phyloP scores from a whole-genome alignment of 352 stramenopile genomes.

The Thalassiosira exigua region DNA sequence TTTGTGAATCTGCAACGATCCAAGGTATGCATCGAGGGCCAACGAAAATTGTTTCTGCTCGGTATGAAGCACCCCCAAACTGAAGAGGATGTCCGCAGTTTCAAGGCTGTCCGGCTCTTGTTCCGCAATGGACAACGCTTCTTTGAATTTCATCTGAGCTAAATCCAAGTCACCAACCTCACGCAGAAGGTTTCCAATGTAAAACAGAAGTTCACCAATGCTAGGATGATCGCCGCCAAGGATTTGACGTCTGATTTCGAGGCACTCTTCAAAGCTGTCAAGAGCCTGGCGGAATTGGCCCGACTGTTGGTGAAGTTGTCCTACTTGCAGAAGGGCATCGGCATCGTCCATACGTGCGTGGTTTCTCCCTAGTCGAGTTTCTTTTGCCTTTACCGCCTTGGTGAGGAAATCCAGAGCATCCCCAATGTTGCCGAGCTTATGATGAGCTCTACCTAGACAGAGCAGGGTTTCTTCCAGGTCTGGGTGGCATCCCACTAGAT shows the following conservation, averaged over 20 bases:
- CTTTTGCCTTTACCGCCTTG: constrained; percentile 53
- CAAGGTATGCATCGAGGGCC: constrained; percentile 56
- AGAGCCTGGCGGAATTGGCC: constrained; percentile 58
- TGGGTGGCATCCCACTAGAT: constrained; percentile 59
- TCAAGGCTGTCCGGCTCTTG: constrained; percentile 43
- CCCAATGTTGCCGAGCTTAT: constrained; percentile 53
- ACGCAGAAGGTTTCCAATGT: constrained; percentile 64
- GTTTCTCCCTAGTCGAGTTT: constrained; percentile 53
- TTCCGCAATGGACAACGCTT: constrained; percentile 58
- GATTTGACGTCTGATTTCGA: constrained; percentile 50
- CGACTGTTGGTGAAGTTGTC: constrained; percentile 64
- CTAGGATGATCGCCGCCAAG: constrained; percentile 49
- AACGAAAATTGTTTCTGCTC: constrained; percentile 63
- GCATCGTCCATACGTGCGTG: constrained; percentile 55
- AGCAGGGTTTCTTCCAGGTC: constrained; percentile 64
- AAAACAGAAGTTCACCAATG: constrained; percentile 62
- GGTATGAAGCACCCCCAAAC: constrained; percentile 62
- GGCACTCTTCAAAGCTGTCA: constrained; percentile 63
- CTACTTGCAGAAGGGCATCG: constrained; percentile 63
- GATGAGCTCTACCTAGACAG: constrained; percentile 60
- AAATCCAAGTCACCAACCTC: constrained; percentile 67
- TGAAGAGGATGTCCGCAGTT: constrained; percentile 62
- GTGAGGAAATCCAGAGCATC: constrained; percentile 55
- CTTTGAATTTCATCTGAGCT: constrained; percentile 61
- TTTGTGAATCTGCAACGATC: constrained; percentile 64